Conservation (phyloP, 768 basidiomycete genomes). For the Plicaturopsis crispa region DNA sequence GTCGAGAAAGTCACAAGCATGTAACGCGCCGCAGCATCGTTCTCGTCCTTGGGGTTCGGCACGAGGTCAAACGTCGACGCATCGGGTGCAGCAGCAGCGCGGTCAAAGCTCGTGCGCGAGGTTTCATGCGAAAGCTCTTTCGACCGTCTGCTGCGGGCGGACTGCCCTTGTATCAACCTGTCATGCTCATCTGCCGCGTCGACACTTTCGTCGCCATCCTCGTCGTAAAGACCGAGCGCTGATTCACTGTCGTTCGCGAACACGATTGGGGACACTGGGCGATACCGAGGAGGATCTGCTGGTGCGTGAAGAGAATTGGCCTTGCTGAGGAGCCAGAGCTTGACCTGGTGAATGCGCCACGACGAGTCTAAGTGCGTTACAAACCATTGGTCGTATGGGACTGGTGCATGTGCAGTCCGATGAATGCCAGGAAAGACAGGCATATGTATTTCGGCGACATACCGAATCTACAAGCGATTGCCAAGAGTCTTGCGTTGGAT, state of each 20-base stretch:
- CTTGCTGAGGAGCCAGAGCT: constrained; percentile 54
- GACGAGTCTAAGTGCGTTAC: constrained; percentile 56
- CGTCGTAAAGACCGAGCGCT: constrained; percentile 18
- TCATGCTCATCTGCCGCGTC: constrained; percentile 14
- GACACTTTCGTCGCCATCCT: constrained; percentile 24
- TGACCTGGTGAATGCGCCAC: constrained; percentile 58
- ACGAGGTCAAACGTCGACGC: constrained; percentile 2
- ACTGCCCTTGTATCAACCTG: constrained; percentile 3
- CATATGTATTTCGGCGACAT: constrained; percentile 15
- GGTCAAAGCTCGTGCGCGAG: constrained; percentile 1
- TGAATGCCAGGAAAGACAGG: not conserved
- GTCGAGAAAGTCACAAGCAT: constrained; percentile 61
- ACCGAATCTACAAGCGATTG: constrained; percentile 54
- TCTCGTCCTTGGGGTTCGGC: not conserved
- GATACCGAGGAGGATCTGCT: constrained; percentile 14
- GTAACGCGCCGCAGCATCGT: constrained; percentile 28
- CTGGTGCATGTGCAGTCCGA: constrained; percentile 22
- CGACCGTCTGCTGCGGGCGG: not conserved
- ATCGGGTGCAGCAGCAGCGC: constrained; percentile 7
- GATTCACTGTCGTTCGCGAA: constrained; percentile 31
- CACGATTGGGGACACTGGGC: constrained; percentile 61
- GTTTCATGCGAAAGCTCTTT: constrained; percentile 2
- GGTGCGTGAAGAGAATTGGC: constrained; percentile 33
- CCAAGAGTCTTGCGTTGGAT: constrained; percentile 23
- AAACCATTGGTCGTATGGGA: constrained; percentile 73